Evolutionary conservation across 495 filamentous ascomycete species (phyloP), one percentile per base, ranked within the genome.

Genomic region (Viridothelium virens): DNA sequence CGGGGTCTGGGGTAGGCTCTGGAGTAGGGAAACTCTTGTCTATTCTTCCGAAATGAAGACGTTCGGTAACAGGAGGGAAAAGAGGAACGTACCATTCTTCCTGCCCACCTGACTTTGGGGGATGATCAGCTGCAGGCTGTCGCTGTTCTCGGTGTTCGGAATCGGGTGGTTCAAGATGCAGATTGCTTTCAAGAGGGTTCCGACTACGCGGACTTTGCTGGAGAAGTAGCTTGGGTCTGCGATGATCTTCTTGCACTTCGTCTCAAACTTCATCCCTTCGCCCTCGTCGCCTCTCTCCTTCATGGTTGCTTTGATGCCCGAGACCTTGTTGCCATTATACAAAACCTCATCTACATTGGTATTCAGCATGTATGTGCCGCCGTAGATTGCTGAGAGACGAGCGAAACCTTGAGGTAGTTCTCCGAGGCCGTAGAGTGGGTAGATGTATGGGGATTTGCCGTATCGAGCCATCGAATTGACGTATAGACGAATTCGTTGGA

Each of bases 361-460:
- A 82, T 97, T 97, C 71, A 99, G 87, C 90, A 97, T 97, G 79
- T 99, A 97, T 18, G 94, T 97, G 70, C 95, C 95, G 70, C 95
- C 95, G 75, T 97, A 96, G 78, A 97, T 96, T 73, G 94, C 94
- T 11, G 92, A 96, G 41, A 97, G 83, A 74, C 95, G 93, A 59
- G 94, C 96, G 75, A 99, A 99, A 64, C 95, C 93, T 81, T 99
- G 95, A 36, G 94, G 94, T 44, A 99, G 86, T 80, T 99, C 94
- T 72, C 95, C 94, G 33, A 99, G 85, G 66, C 94, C 94, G 78
- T 99, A 97, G 12, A 97, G 88, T 25, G 94, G 94, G 81, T 97
- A 99, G 80, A 99, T 97, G 79, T 99, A 99, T 16, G 94, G 94
- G 25, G 92, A 96, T 79, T 96, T 97, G 75, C 94, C 94, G 78